Evolutionary conservation across 768 basidiomycete species (phyloP).

Genomic region (Pleurotus sapidus): DNA sequence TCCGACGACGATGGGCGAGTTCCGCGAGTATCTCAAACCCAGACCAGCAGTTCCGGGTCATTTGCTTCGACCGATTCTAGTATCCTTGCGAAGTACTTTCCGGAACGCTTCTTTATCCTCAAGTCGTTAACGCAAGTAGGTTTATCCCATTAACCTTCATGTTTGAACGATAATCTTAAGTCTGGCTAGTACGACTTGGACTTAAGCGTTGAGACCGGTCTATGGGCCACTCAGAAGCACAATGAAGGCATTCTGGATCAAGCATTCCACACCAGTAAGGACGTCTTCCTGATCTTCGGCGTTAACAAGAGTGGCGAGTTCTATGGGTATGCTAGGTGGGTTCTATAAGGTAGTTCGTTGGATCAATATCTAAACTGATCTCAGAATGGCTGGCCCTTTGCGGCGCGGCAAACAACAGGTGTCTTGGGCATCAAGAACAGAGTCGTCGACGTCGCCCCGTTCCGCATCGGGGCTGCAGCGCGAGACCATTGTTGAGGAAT

Average conservation of each 20-base stretch:
- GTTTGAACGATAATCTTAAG: no score
- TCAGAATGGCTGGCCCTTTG: slow-evolving; percentile 72
- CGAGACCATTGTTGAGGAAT: slow-evolving; percentile 13
- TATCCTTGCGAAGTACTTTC: slow-evolving; percentile 72
- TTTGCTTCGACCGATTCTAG: slow-evolving; percentile 84
- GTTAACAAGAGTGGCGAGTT: slow-evolving; percentile 95
- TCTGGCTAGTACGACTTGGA: slow-evolving; percentile 83
- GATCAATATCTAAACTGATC: slow-evolving; percentile 5
- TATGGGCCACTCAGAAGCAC: slow-evolving; percentile 94
- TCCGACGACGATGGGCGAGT: slow-evolving; percentile 36
- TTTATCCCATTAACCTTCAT: not conserved
- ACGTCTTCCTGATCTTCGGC: slow-evolving; percentile 88
- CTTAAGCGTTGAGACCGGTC: slow-evolving; percentile 68
- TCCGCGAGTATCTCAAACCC: slow-evolving; percentile 19
- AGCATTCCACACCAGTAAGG: slow-evolving; percentile 67
- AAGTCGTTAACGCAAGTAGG: slow-evolving; percentile 81
- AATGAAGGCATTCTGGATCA: slow-evolving; percentile 91
- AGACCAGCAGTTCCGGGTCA: slow-evolving; percentile 61
- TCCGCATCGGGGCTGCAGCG: slow-evolving; percentile 14
- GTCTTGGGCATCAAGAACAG: slow-evolving; percentile 55
- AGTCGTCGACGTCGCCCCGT: no score
- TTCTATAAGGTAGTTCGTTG: slow-evolving; percentile 2
- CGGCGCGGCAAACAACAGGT: slow-evolving; percentile 46
- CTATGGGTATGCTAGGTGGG: slow-evolving; percentile 85
- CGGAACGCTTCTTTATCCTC: slow-evolving; percentile 88